Evolutionary conservation across 371 early-diverging fungal genomes (phyloP), one percentile per base, ranked within the genome.

Genomic region (Chytridium lagenaria): DNA sequence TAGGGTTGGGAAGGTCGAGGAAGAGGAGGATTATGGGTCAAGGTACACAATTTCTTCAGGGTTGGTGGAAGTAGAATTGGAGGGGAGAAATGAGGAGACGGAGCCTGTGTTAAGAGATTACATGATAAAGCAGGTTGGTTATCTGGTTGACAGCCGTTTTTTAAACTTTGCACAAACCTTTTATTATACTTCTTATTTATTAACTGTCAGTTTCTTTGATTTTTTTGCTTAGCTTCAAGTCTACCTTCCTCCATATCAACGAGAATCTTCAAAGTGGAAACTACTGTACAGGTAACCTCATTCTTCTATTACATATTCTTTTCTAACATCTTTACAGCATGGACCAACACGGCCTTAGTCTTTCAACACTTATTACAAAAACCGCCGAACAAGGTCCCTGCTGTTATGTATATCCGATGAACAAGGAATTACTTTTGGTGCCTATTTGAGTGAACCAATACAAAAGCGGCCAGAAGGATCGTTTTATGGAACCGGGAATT

Each of bases 401-500:
- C 30, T 22, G 33, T 49, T 84, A 2, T 77, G 59, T 10, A 69
- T 84, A 19, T 37, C 49, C 44, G 79, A 81, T 63, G 70, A 26
- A 0, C 30, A 76, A 5, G 77, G 71, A 34, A 49, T 37, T 1
- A 85, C 94, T 2, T 95, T 95, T 84, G 97, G 97, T 10, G 94
- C 94, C 2, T 96, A 88, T 77, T 70, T 90, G 28, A 91, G 85
- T 44, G 92, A 95, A 57, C 76, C 90, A 0, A 80, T 94, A 33
- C 81, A 84, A 59, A 77, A 86, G 38, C 80, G 79, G 23, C 78
- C 89, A 7, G 88, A 89, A 30, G 68, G 68, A 2, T 33, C 19
- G 2, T 95, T 92, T 80, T 95, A 94, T 69, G 97, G 97, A 12
- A 94, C 92, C 49, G 96, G 97, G 34, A 88, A 89, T 84, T 92